Percentiles rank a stretch among this genome's conserved stretches.
These are phyloP conservation scores for Alternaria rosae DNA, from an alignment of 2,329 filamentous ascomycete genomes.

Conservation along the genomic window DNA sequence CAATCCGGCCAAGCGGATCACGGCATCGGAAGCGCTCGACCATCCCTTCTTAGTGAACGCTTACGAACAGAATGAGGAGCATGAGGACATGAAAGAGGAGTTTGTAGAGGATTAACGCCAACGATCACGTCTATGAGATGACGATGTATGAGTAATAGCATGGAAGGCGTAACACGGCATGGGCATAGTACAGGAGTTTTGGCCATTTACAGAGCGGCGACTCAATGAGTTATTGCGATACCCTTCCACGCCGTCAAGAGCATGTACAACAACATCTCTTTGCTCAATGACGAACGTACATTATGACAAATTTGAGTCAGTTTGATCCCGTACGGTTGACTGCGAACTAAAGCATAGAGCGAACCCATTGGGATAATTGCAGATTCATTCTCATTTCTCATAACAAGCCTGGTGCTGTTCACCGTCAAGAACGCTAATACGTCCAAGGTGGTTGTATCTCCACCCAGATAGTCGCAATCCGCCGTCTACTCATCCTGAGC, in stretches of 20 bases:
- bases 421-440: background rate
- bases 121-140: conserved; percentile 18
- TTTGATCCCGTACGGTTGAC: background rate
- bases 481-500: conserved; percentile 1
- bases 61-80: conserved; percentile 39
- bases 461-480: background rate
- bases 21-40: conserved; percentile 74
- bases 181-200: conserved; percentile 41
- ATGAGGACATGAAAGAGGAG: conserved; percentile 46
- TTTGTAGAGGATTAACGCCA: conserved; percentile 31
- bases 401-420: background rate
- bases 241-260: conserved; percentile 25
- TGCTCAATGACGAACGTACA: background rate
- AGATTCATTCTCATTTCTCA: background rate
- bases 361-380: background rate
- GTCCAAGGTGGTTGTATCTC: background rate
- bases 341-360: background rate
- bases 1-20: conserved; percentile 76
- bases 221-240: conserved; percentile 40
- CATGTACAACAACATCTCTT: background rate
- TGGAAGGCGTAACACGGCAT: conserved; percentile 29
- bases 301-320: background rate
- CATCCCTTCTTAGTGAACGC: conserved; percentile 70
- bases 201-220: conserved; percentile 25
- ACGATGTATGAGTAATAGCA: conserved; percentile 31